These are phyloP conservation scores for Zoysia japonica DNA, from an alignment of 176 grass and related monocot genomes.

Conservation along the genomic window DNA sequence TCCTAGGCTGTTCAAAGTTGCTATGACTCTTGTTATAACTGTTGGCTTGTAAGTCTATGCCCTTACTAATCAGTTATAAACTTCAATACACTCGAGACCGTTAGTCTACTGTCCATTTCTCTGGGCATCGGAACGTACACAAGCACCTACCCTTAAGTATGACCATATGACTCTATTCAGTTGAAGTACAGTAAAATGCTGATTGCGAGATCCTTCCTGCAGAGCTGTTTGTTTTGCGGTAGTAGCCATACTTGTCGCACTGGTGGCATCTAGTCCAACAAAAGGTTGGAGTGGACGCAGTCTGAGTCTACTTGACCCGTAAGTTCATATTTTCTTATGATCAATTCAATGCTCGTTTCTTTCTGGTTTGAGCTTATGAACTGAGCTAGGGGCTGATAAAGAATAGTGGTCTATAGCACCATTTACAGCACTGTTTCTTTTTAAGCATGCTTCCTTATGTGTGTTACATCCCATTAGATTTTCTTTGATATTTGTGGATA, in stretches of 20 bases:
- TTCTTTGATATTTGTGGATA: constrained; percentile 16
- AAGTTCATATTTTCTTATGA: constrained; percentile 70
- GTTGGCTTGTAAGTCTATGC: constrained; percentile 75
- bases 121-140: constrained; percentile 1
- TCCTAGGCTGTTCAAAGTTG: constrained; percentile 93
- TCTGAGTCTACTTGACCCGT: constrained; percentile 99
- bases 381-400: background rate
- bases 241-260: constrained; percentile 78
- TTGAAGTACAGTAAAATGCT: constrained; percentile 34
- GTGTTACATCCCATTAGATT: constrained; percentile 1
- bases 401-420: constrained; percentile 4
- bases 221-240: constrained; percentile 88
- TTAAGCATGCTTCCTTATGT: constrained; percentile 7
- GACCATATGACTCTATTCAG: background rate
- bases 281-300: constrained; percentile 99
- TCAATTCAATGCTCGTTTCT: background rate
- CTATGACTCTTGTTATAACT: constrained; percentile 90
- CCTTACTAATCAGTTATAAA: constrained; percentile 13
- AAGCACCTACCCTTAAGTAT: constrained; percentile 9
- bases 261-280: constrained; percentile 99
- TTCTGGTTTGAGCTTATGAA: background rate
- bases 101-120: background rate
- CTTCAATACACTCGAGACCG: constrained; percentile 4
- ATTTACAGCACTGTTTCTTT: constrained; percentile 23
- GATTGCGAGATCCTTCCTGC: constrained; percentile 40